Evolutionary conservation across 176 grass and related monocot species (phyloP).

Genomic region (Oryza meyeriana): DNA sequence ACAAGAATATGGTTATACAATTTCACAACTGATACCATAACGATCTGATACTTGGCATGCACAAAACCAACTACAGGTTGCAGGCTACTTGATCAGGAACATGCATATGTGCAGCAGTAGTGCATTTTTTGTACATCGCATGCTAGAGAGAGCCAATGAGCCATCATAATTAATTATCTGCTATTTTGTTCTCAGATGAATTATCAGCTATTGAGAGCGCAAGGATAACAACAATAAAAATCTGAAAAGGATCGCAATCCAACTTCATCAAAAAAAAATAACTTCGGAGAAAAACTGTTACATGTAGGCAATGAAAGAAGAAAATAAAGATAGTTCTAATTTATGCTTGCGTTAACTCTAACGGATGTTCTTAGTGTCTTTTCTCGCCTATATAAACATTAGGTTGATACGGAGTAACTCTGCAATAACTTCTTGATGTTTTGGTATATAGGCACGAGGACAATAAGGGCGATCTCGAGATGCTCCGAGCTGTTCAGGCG

Average conservation of each 20-base stretch:
- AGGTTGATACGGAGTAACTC: conserved; percentile 30
- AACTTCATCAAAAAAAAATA: conserved; percentile 10
- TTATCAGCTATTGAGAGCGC: not conserved
- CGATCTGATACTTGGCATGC: not conserved
- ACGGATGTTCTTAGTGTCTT: not conserved
- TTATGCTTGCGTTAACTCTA: conserved; percentile 38
- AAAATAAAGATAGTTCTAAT: conserved; percentile 30
- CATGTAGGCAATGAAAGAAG: conserved; percentile 21
- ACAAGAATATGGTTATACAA: not conserved
- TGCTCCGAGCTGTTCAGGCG: conserved; percentile 93
- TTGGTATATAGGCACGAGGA: conserved; percentile 60
- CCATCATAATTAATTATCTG: not conserved
- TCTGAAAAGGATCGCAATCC: conserved; percentile 6
- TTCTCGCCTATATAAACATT: conserved; percentile 4
- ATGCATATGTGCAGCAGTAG: not conserved
- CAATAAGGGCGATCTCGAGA: conserved; percentile 74
- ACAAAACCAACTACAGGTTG: not conserved
- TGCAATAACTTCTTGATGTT: conserved; percentile 53
- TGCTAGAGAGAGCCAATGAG: not conserved
- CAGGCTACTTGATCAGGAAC: not conserved
- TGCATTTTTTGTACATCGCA: not conserved
- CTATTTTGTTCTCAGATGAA: too few relatives aligned
- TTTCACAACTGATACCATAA: not conserved
- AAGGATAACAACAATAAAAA: not conserved
- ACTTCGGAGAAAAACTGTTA: not conserved